Evolutionary conservation across 2,329 filamentous ascomycete species (phyloP).

Genomic region (Endoconidiophora polonica): DNA sequence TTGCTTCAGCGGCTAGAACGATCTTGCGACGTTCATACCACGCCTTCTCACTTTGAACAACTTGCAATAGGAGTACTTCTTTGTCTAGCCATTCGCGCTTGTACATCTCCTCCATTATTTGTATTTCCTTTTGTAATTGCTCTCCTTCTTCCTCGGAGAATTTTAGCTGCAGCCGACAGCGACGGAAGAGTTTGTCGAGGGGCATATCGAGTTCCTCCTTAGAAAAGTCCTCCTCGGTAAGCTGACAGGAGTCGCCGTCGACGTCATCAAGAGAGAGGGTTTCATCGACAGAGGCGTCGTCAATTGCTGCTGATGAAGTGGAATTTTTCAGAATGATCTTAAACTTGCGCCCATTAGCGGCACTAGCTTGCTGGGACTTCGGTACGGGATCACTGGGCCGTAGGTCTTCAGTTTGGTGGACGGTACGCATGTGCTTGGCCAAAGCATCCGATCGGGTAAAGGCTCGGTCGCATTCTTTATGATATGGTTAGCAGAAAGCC

Average conservation of each 20-base stretch:
- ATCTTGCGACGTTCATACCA: constrained; percentile 42
- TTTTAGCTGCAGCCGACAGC: constrained; percentile 54
- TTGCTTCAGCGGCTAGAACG: constrained; percentile 24
- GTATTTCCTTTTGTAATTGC: constrained; percentile 45
- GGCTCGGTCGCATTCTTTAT: constrained; percentile 79
- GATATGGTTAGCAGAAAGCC: neutral
- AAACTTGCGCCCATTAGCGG: constrained; percentile 32
- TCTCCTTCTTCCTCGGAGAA: constrained; percentile 57
- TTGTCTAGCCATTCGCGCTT: constrained; percentile 65
- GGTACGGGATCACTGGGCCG: constrained; percentile 62
- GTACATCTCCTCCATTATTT: constrained; percentile 47
- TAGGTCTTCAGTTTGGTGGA: constrained; percentile 83
- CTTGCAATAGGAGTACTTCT: constrained; percentile 60
- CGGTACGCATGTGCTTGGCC: constrained; percentile 95
- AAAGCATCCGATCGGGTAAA: constrained; percentile 93
- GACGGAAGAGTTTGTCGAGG: constrained; percentile 42
- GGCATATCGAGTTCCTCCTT: constrained; percentile 45
- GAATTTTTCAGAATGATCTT: constrained; percentile 49
- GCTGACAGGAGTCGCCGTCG: constrained; percentile 39
- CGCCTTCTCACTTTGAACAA: constrained; percentile 48
- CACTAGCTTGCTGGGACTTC: constrained; percentile 17
- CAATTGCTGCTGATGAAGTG: constrained; percentile 38
- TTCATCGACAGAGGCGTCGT: constrained; percentile 35
- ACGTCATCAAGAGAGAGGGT: constrained; percentile 29
- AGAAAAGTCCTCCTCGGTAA: constrained; percentile 45